Percentiles rank a stretch among this genome's conserved stretches.
phyloP scores from a whole-genome alignment of 2,329 filamentous ascomycete genomes.

The Aspergillus sp. region DNA sequence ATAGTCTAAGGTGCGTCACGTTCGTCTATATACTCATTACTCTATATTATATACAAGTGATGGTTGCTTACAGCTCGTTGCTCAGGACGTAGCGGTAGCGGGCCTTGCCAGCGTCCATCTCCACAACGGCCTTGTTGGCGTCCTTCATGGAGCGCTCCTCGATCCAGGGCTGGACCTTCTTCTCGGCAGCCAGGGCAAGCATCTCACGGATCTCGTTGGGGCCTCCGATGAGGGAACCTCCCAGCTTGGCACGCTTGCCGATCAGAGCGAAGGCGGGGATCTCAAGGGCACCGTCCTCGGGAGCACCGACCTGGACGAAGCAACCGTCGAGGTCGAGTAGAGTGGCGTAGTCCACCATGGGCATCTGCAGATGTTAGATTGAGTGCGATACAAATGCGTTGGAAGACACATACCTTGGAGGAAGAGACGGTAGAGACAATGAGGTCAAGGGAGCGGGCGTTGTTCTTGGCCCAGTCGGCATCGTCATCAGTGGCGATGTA shows the following conservation, averaged over 20 bases:
- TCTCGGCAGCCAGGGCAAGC: constrained; percentile 44
- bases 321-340: constrained; percentile 59
- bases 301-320: constrained; percentile 66
- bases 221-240: constrained; percentile 47
- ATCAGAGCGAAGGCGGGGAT: constrained; percentile 61
- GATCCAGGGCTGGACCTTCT: constrained; percentile 44
- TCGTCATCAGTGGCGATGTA: constrained; percentile 61
- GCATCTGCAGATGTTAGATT: constrained; percentile 49
- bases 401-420: constrained; percentile 15
- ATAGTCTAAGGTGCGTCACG: constrained; percentile 8
- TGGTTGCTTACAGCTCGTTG: constrained; percentile 35
- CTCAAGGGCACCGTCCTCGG: constrained; percentile 57
- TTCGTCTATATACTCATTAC: constrained; percentile 11
- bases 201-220: constrained; percentile 46
- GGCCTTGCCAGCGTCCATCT: constrained; percentile 46
- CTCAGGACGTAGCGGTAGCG: constrained; percentile 48
- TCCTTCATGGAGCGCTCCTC: constrained; percentile 44
- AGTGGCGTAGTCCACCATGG: constrained; percentile 60
- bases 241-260: constrained; percentile 50
- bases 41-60: neutral
- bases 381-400: no score
- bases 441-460: constrained; percentile 54
- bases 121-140: constrained; percentile 44
- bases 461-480: constrained; percentile 52
- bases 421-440: constrained; percentile 59